Conservation (phyloP, 805 yeast genomes). For the Schizosaccharomyces pombe region ASM294v3 CU329670.1:4949501-4950000, state of each 20-base stretch:
- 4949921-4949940: slow-evolving; percentile 19
- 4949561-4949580: slow-evolving; percentile 15
- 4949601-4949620: slow-evolving; percentile 81
- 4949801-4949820: slow-evolving; percentile 14
- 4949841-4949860: slow-evolving; percentile 21
- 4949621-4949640: slow-evolving; percentile 62
- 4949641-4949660: slow-evolving; percentile 72
- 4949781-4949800: slow-evolving; percentile 22
- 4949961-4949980: slow-evolving; percentile 28
- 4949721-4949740: slow-evolving; percentile 88
- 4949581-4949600: slow-evolving; percentile 57
- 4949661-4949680: slow-evolving; percentile 66
- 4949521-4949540: slow-evolving; percentile 16
- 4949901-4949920: background rate
- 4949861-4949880: background rate
- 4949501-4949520: slow-evolving; percentile 22
- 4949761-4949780: slow-evolving; percentile 79
- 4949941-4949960: slow-evolving; percentile 23
- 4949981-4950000: slow-evolving; percentile 19
- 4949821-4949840: slow-evolving; percentile 18
- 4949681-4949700: slow-evolving; percentile 69
- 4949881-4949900: background rate
- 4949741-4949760: slow-evolving; percentile 82
- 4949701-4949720: slow-evolving; percentile 81
- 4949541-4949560: slow-evolving; percentile 19